Conservation (phyloP, 208 protist genomes). For the Novymonas esmeraldas region DNA sequence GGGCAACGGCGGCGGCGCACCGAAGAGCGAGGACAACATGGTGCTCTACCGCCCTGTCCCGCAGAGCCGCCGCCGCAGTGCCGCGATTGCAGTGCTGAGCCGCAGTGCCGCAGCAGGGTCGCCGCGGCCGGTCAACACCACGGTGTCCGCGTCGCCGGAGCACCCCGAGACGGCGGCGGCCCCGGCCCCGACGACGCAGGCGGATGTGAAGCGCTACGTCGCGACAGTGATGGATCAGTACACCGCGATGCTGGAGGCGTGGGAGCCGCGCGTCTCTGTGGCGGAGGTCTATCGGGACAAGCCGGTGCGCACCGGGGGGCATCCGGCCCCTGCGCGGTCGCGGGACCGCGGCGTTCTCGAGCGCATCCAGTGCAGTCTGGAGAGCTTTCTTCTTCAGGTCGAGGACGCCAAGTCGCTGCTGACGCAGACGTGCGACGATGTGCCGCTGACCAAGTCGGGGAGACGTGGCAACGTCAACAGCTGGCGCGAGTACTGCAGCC, state of each 20-base stretch:
- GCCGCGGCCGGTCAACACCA: slow-evolving; percentile 8
- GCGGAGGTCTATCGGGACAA: slow-evolving; percentile 44
- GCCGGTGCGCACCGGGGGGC: slow-evolving; percentile 34
- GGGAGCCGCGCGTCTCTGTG: slow-evolving; percentile 32
- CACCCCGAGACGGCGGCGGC: background rate
- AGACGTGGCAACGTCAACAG: slow-evolving; percentile 11
- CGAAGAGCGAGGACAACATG: background rate
- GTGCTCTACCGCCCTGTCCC: slow-evolving; percentile 1
- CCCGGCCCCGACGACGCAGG: slow-evolving; percentile 14
- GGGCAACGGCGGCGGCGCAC: background rate
- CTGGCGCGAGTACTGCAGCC: slow-evolving; percentile 37
- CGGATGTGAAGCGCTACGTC: slow-evolving; percentile 38
- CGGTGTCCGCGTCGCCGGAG: slow-evolving; percentile 9
- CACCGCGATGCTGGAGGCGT: slow-evolving; percentile 24
- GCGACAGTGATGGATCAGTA: slow-evolving; percentile 30
- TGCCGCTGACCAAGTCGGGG: slow-evolving; percentile 11
- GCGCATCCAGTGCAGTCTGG: slow-evolving; percentile 15
- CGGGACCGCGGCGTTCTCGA: slow-evolving; percentile 40
- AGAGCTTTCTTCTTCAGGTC: slow-evolving; percentile 20
- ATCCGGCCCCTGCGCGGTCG: slow-evolving; percentile 30
- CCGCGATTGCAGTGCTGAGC: slow-evolving; percentile 6
- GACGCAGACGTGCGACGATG: slow-evolving; percentile 10
- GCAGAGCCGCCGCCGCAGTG: slow-evolving; percentile 14
- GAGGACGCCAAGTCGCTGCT: slow-evolving; percentile 30
- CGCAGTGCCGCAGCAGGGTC: background rate